These are phyloP conservation scores for Triticum dicoccoides DNA, from an alignment of 176 grass and related monocot genomes.

Conservation along the genomic window DNA sequence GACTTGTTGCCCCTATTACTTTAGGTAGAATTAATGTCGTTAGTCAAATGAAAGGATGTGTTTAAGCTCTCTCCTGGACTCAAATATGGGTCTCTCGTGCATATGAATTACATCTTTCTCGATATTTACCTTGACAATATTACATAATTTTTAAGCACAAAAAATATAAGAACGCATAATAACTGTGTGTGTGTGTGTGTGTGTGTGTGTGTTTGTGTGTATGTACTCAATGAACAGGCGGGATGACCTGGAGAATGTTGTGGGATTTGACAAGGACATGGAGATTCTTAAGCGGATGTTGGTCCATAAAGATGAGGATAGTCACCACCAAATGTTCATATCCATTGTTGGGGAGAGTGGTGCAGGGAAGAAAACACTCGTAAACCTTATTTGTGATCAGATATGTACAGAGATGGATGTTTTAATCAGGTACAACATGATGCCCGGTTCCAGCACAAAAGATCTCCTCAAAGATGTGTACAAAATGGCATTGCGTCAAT, in stretches of 20 bases:
- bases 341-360: conserved; percentile 12
- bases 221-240: neutral
- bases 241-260: neutral
- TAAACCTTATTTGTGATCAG: neutral
- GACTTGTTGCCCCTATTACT: neutral
- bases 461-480: conserved; percentile 5
- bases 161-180: neutral
- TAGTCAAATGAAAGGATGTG: neutral
- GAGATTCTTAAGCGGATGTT: neutral
- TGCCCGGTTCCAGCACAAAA: neutral
- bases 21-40: neutral
- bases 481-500: neutral
- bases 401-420: neutral
- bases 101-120: neutral
- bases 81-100: neutral
- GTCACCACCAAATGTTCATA: neutral
- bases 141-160: neutral
- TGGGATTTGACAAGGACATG: neutral
- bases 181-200: neutral
- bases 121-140: neutral
- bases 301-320: neutral
- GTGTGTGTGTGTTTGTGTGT: neutral
- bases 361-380: neutral
- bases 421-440: neutral
- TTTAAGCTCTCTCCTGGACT: neutral